Percentiles rank a stretch among this genome's conserved stretches.
phyloP scores from a whole-genome alignment of 306 rosid species.

The Betula pendula region DNA sequence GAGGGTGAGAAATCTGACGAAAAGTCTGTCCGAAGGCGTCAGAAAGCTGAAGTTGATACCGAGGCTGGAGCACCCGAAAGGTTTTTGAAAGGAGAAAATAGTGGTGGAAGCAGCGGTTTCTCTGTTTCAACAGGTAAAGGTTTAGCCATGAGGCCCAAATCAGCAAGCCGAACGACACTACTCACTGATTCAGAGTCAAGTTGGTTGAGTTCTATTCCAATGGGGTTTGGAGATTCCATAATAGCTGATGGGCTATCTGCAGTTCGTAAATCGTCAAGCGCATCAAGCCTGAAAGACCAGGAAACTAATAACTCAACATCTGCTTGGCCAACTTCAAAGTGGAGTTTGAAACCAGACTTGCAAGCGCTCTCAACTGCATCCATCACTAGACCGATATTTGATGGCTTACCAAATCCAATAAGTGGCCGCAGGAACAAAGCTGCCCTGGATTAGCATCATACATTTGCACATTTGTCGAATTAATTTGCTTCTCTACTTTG shows the following conservation, averaged over 20 bases:
- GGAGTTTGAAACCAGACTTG: constrained; percentile 75
- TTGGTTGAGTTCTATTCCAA: constrained; percentile 60
- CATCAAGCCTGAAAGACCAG: constrained; percentile 72
- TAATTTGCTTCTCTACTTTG: constrained; percentile 37
- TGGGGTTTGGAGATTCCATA: constrained; percentile 72
- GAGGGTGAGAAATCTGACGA: constrained; percentile 64
- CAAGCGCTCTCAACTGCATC: constrained; percentile 58
- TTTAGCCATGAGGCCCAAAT: constrained; percentile 64
- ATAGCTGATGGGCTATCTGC: constrained; percentile 44
- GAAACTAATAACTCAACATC: constrained; percentile 48
- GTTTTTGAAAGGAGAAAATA: constrained; percentile 51
- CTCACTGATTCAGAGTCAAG: constrained; percentile 55
- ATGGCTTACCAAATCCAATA: constrained; percentile 83
- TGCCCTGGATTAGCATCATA: constrained; percentile 69
- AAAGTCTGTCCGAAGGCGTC: constrained; percentile 78
- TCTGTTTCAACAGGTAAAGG: constrained; percentile 62
- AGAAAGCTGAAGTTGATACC: constrained; percentile 58
- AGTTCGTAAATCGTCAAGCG: constrained; percentile 69
- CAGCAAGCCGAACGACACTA: constrained; percentile 54
- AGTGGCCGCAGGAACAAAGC: constrained; percentile 74
- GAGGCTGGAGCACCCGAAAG: constrained; percentile 56
- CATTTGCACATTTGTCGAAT: constrained; percentile 18
- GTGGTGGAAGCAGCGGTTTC: constrained; percentile 52
- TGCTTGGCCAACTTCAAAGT: constrained; percentile 59
- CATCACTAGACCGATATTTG: constrained; percentile 65